Base-by-base conservation (phyloP, 1,284 basidiomycete genomes). In the Pseudozyma hubeiensis region DNA sequence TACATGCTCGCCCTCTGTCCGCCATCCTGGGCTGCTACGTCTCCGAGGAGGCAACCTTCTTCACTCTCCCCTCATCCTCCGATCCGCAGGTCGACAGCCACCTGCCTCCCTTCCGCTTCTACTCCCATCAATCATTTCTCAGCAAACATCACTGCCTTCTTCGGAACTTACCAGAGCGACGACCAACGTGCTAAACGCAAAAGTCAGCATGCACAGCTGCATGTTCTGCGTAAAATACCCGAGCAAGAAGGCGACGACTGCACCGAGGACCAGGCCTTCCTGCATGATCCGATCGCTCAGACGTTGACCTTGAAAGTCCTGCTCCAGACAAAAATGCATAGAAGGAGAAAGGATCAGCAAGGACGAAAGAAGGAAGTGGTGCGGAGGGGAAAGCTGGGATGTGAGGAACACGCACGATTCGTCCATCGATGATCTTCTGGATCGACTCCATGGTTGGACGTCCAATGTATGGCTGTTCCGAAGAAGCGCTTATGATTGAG, bases 251-350 rank as follows among this genome's bases (percentile, higher is more conserved):
- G 64, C 44, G 37, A 73, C 3, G 2, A 19, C 24, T 0, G 70
- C 70, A 9, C 50, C 52, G 10, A 45, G n/a, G 2, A 64, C 57
- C 13, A 73, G 57, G 8, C 44, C 49, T 49, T 75, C 67, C 40
- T 75, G 73, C 64, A 67, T 71, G 16, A 75, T 46, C 6, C 73
- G 64, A 45, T 75, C 73, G 7, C 44, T 41, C 0, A 75, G 50
- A 5, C 67, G 51, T 43, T 75, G 73, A 11, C 57, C 68, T 56
- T 55, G 50, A 50, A 75, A 75, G 58, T 75, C 73, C 73, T 75
- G 41, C 34, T 5, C 5, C 5, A 17, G 24, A 4, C 14, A 1
- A 51, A 13, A n/a, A 19, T 31, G 41, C 16, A 48, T 8, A 40
- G 33, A 34, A 30, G 53, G 17, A 7, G 47, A 37, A 19, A 24